phyloP scores from a whole-genome alignment of 441 rosid genomes.

The Gossypium schwendimanii region DNA sequence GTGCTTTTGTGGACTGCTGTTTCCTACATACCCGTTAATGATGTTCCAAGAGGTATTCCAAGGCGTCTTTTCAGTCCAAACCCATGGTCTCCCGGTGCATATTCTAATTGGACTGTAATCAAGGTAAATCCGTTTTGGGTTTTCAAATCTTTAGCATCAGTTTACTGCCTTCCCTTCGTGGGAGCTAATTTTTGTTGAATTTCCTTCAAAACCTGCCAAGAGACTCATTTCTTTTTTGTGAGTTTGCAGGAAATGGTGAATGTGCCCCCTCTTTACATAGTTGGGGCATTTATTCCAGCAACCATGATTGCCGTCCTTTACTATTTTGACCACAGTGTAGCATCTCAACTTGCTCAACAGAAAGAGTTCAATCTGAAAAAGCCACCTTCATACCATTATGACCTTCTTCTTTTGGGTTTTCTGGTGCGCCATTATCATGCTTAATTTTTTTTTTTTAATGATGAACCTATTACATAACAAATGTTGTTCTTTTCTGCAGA shows the following conservation, averaged over 20 bases:
- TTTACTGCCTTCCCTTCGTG: not conserved
- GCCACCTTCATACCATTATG: slow-evolving; percentile 71
- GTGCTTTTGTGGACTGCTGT: slow-evolving; percentile 67
- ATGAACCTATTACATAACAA: not conserved
- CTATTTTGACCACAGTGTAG: slow-evolving; percentile 82
- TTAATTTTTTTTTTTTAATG: not conserved
- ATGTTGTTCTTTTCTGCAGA: not conserved
- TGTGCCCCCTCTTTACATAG: slow-evolving; percentile 64
- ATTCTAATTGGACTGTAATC: slow-evolving; percentile 70
- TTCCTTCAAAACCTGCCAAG: slow-evolving; percentile 10
- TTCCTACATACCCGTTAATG: slow-evolving; percentile 58
- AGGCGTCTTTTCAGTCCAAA: slow-evolving; percentile 76
- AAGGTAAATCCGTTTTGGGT: slow-evolving; percentile 34
- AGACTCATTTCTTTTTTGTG: slow-evolving; percentile 16
- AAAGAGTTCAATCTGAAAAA: slow-evolving; percentile 75
- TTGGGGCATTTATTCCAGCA: slow-evolving; percentile 78
- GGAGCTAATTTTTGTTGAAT: slow-evolving; percentile 10
- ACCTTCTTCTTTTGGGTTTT: slow-evolving; percentile 66
- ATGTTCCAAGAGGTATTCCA: slow-evolving; percentile 70
- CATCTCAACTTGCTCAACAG: slow-evolving; percentile 77
- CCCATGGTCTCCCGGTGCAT: slow-evolving; percentile 82
- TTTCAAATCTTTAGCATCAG: slow-evolving; percentile 4
- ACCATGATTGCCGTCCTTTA: slow-evolving; percentile 80
- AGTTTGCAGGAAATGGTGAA: slow-evolving; percentile 54
- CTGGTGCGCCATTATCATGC: slow-evolving; percentile 34